A percentile compares a stretch with the other conserved stretches of the same genome.
phyloP scores from a whole-genome alignment of 1,284 basidiomycete genomes.

The Ganoderma lingzhi region DNA sequence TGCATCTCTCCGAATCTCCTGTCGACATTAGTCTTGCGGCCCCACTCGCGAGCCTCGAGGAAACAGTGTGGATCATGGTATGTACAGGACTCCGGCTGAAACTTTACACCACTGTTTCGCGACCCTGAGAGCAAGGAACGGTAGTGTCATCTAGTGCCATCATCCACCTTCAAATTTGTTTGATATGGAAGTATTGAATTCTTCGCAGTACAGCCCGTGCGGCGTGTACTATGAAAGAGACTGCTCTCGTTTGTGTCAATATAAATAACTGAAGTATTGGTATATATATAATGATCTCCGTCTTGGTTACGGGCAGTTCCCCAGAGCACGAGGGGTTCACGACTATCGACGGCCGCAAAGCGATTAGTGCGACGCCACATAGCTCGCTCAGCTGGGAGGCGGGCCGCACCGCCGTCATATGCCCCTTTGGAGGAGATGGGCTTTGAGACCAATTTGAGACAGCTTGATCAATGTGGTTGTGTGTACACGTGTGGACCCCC shows the following conservation, averaged over 20 bases:
- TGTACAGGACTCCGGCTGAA: no score
- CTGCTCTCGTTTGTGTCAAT: neutral
- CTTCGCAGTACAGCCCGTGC: neutral
- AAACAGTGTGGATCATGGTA: no score
- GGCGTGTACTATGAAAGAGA: neutral
- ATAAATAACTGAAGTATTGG: neutral
- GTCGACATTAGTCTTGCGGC: no score
- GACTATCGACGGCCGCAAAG: neutral
- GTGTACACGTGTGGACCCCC: slow-evolving; percentile 9
- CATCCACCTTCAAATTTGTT: no score
- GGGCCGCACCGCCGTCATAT: neutral
- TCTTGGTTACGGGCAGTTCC: neutral
- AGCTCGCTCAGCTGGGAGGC: neutral
- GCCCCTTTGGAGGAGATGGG: neutral
- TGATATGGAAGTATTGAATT: neutral
- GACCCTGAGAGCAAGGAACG: no score
- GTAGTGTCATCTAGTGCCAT: no score
- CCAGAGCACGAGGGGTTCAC: neutral
- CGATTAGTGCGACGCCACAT: neutral
- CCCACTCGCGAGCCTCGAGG: no score
- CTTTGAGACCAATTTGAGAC: neutral
- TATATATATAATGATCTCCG: neutral
- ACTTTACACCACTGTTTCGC: no score
- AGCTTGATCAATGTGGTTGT: slow-evolving; percentile 1
- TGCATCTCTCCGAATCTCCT: no score